phyloP scores from a whole-genome alignment of 2,329 filamentous ascomycete genomes.

The Blastomyces emzantsi region DNA sequence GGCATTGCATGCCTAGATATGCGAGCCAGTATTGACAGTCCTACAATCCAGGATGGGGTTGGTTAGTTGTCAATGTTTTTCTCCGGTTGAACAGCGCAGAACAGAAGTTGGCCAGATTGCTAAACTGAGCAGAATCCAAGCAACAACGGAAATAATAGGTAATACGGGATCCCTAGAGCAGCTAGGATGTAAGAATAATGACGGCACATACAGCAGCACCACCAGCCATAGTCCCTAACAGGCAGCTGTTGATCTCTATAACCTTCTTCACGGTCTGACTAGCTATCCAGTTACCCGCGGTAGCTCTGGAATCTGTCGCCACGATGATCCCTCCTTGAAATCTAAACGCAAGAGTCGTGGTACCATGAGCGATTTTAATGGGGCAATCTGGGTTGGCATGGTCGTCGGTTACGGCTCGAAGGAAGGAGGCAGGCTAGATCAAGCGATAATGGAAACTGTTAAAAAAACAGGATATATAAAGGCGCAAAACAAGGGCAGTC shows the following conservation, averaged over 20 bases:
- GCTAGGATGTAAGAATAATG: neutral
- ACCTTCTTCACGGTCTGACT: slow-evolving; percentile 99
- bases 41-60: slow-evolving; percentile 29
- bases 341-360: slow-evolving; percentile 93
- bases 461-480: neutral
- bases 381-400: slow-evolving; percentile 92
- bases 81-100: neutral
- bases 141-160: neutral
- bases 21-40: slow-evolving; percentile 99
- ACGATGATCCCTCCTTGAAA: slow-evolving; percentile 99
- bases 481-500: neutral
- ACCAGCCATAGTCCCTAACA: slow-evolving; percentile 96
- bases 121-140: neutral
- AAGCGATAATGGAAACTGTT: neutral
- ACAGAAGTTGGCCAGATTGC: neutral
- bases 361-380: slow-evolving; percentile 99
- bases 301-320: slow-evolving; percentile 93
- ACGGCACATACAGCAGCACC: slow-evolving; percentile 67
- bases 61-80: neutral
- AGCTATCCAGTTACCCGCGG: slow-evolving; percentile 97
- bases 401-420: slow-evolving; percentile 95
- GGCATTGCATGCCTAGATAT: slow-evolving; percentile 98
- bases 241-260: slow-evolving; percentile 91
- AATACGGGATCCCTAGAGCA: neutral
- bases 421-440: slow-evolving; percentile 83